Base-by-base conservation (phyloP, 2,329 filamentous ascomycete species). In the Apiospora marii region DNA sequence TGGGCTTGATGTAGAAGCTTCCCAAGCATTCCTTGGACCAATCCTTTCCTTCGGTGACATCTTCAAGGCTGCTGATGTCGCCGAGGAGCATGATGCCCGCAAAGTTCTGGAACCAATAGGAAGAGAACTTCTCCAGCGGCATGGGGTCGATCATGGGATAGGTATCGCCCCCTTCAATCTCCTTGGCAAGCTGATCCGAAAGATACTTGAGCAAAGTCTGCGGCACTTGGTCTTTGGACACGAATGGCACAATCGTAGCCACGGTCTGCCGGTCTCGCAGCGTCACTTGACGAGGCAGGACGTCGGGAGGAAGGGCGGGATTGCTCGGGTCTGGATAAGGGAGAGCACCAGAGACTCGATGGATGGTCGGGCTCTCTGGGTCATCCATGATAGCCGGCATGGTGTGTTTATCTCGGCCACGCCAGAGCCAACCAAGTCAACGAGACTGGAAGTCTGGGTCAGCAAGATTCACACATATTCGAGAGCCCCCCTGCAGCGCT, bases 1-100 rank as follows among this genome's bases (percentile, higher is more conserved):
- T 97, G 68, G 95, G 94, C 84, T 96, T 95, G 87, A 97, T 93
- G 84, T 96, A 97, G 84, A 97, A 97, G 84, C 94, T 97, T 72
- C 95, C 95, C 61, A 98, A 85, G 78, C 94, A 97, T 78, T 93
- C 88, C 79, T 91, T 92, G 75, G 91, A 89, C 94, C 95, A 97
- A 82, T 96, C 93, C 75, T 87, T 86, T 82, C 87, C 82, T 83
- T 91, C 83, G 77, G 87, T 78, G 73, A 89, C 82, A 72, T 92
- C 90, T 71, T 90, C 87, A 37, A 89, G 84, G 72, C 87, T 87
- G 70, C 90, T 88, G 72, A 96, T 90, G 78, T 92, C 90, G 72
- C 95, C 94, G 58, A 96, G 86, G 30, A 97, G 86, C 94, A 97
- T 96, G 80, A 97, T 91, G 68, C 93, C 94, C 67, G 90, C 94